Evolutionary conservation across 192 early-diverging fungal genomes (phyloP).

Genomic region (Rhizoclosmatium globosum): DNA sequence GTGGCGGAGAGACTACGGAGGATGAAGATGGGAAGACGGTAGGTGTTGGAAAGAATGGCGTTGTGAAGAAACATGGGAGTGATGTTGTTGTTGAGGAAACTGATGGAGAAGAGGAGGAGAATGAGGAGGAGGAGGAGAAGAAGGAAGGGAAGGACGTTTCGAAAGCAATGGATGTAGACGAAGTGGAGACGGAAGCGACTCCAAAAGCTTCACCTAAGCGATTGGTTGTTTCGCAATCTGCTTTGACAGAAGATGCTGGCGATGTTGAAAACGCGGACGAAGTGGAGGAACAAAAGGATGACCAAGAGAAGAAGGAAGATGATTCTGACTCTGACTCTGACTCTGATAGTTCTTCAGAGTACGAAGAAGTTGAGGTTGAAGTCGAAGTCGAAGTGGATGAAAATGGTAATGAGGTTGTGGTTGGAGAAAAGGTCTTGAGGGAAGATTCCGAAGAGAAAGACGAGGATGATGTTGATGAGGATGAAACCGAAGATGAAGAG

Average conservation of each 20-base stretch:
- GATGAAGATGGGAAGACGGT: too few species aligned
- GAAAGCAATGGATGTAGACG: neutral
- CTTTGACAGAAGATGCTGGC: too few species aligned
- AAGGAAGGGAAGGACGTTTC: neutral
- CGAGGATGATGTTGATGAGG: too few species aligned
- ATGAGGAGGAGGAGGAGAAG: neutral
- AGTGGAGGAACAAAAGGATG: too few species aligned
- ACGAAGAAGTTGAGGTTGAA: constrained; percentile 18
- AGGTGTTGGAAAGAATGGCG: too few species aligned
- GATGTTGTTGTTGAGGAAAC: neutral
- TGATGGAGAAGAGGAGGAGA: neutral
- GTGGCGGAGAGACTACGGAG: too few species aligned
- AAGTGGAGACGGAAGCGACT: neutral
- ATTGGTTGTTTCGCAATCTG: too few species aligned
- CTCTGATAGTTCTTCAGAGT: constrained; percentile 1
- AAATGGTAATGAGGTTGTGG: neutral
- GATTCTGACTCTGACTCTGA: neutral
- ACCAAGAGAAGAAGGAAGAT: too few species aligned
- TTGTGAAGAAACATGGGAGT: too few species aligned
- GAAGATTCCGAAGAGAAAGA: neutral
- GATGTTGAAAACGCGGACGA: neutral
- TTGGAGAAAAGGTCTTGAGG: neutral
- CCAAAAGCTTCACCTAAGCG: neutral
- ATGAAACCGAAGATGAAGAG: neutral
- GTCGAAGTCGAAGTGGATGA: constrained; percentile 14